A percentile compares a stretch with the other conserved stretches of the same genome.
These are phyloP conservation scores for Aspergillus phoenicis DNA, from an alignment of 2,329 filamentous ascomycete species.

Conservation along the genomic window DNA sequence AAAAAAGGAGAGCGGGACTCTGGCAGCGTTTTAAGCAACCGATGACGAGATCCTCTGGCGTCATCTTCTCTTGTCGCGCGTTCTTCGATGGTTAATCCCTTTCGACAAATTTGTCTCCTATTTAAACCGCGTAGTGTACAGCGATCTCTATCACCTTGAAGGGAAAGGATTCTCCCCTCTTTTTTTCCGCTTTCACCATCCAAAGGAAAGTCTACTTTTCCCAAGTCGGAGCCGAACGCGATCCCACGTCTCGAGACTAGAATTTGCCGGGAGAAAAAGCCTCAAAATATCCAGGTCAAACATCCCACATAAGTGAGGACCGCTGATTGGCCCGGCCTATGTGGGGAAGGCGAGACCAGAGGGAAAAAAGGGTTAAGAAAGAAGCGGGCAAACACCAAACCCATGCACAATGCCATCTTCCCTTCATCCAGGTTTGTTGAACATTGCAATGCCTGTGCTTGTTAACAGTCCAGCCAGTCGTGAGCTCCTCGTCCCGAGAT, in stretches of 20 bases:
- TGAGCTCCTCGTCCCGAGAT: too few species aligned
- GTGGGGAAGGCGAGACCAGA: conserved; percentile 15
- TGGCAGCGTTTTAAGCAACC: conserved; percentile 6
- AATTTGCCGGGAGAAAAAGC: background rate
- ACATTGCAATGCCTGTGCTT: background rate
- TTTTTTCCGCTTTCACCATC: background rate
- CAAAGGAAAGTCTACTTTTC: background rate
- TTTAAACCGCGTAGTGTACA: background rate
- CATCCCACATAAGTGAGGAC: conserved; percentile 13
- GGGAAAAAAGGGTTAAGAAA: conserved; percentile 4
- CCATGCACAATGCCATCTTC: background rate
- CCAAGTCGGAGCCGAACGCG: background rate
- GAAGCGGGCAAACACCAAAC: background rate
- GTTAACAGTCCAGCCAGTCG: background rate
- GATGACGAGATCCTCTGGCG: conserved; percentile 11
- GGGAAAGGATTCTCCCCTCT: background rate
- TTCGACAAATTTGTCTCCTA: background rate
- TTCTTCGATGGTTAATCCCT: background rate
- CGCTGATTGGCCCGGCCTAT: conserved; percentile 13
- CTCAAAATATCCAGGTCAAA: conserved; percentile 12
- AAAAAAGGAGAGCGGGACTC: conserved; percentile 1
- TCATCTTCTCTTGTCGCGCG: background rate
- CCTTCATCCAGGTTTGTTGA: background rate
- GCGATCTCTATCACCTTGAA: too few species aligned
- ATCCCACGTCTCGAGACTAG: background rate